These are phyloP conservation scores for Ambispora gerdemannii DNA, from an alignment of 192 early-diverging fungal species.

Conservation along the genomic window DNA sequence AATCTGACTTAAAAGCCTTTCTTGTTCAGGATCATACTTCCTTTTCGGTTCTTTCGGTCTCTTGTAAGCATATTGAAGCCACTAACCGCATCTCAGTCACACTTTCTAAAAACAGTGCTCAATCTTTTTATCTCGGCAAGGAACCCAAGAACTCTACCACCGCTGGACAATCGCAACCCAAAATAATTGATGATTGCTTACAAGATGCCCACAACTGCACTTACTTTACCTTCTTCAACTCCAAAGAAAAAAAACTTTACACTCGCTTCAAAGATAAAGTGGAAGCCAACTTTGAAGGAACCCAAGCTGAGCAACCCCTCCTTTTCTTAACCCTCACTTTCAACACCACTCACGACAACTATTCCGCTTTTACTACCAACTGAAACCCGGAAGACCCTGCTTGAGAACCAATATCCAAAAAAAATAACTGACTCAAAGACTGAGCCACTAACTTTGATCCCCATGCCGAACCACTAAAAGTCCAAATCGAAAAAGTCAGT, in stretches of 20 bases:
- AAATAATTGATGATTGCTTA: not conserved
- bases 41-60: not conserved
- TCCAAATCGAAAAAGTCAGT: not conserved
- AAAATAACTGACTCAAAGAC: conserved; percentile 3
- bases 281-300: conserved; percentile 4
- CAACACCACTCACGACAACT: too few relatives aligned
- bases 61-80: conserved; percentile 1
- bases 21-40: too few relatives aligned
- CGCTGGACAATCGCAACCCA: not conserved
- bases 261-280: conserved; percentile 18
- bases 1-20: not conserved
- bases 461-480: conserved; percentile 1
- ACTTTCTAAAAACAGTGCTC: conserved; percentile 6
- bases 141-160: too few relatives aligned
- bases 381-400: conserved; percentile 6
- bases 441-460: conserved; percentile 7
- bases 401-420: not conserved
- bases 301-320: not conserved
- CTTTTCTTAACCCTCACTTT: not conserved
- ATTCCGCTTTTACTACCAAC: conserved; percentile 13
- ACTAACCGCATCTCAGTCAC: not conserved
- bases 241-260: conserved; percentile 11
- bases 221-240: conserved; percentile 2
- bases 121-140: conserved; percentile 8
- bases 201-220: conserved; percentile 14